These are phyloP conservation scores for Pseudonectria buxi DNA, from an alignment of 2,329 filamentous ascomycete species.

Conservation along the genomic window DNA sequence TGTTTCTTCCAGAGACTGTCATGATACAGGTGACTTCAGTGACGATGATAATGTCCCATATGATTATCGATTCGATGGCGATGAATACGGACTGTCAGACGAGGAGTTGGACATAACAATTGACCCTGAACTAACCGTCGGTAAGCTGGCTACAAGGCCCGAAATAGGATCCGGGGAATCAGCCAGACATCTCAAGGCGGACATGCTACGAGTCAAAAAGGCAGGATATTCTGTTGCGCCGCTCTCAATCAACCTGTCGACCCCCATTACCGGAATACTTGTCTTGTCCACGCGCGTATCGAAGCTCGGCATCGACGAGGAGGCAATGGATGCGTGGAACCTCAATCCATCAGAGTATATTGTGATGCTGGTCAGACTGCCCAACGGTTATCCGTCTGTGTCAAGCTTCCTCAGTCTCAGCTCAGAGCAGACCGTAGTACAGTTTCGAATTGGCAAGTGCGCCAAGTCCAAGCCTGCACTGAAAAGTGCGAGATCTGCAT, in stretches of 20 bases:
- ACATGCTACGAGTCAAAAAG: conserved; percentile 48
- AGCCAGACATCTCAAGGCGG: conserved; percentile 11
- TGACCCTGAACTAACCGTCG: conserved; percentile 5
- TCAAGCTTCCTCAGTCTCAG: conserved; percentile 43
- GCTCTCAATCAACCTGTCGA: conserved; percentile 39
- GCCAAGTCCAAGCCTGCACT: conserved; percentile 64
- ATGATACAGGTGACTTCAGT: no score
- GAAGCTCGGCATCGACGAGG: conserved; percentile 66
- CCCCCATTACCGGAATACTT: conserved; percentile 40
- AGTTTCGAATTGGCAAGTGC: conserved; percentile 65
- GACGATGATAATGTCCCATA: conserved; percentile 1
- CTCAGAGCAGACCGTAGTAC: conserved; percentile 26
- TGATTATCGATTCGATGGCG: conserved; percentile 8
- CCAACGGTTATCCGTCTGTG: conserved; percentile 53
- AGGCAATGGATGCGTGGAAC: conserved; percentile 72
- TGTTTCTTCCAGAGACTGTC: no score
- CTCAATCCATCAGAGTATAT: conserved; percentile 61
- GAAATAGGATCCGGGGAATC: background rate
- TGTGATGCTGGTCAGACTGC: conserved; percentile 63
- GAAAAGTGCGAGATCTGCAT: conserved; percentile 38
- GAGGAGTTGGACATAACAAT: conserved; percentile 14
- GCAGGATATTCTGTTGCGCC: conserved; percentile 67
- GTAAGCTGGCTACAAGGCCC: background rate
- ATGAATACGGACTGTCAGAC: conserved; percentile 4
- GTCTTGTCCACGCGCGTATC: conserved; percentile 62